Evolutionary conservation across 441 rosid genomes (phyloP).

Genomic region (Kokia cookei): DNA sequence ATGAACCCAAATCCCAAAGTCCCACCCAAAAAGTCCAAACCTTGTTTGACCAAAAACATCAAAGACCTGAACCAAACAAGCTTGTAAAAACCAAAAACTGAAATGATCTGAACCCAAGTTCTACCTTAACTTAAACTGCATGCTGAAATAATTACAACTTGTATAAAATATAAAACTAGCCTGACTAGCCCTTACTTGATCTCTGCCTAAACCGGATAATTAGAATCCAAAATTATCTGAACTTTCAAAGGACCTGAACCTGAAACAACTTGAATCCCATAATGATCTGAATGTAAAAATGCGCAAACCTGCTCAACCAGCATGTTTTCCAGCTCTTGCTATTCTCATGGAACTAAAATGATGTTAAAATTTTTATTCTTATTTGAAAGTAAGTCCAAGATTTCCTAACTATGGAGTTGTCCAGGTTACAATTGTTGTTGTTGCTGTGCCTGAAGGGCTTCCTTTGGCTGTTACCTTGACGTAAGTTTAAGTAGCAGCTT

Average conservation of each 20-base stretch:
- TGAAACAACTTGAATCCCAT: neutral
- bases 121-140: neutral
- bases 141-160: neutral
- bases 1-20: neutral
- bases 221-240: neutral
- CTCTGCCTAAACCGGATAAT: neutral
- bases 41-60: neutral
- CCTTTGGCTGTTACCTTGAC: conserved; percentile 98
- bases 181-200: neutral
- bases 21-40: neutral
- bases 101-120: neutral
- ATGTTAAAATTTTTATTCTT: neutral
- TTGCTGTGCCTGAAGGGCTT: conserved; percentile 99
- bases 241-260: neutral
- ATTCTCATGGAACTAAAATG: neutral
- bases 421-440: conserved; percentile 96
- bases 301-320: neutral
- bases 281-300: neutral
- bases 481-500: conserved; percentile 40
- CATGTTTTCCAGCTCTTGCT: neutral
- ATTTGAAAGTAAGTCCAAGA: neutral
- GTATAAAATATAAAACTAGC: neutral
- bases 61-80: neutral
- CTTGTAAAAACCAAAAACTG: neutral
- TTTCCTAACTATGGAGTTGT: conserved; percentile 20